These are phyloP conservation scores for Malus hybrid DNA, from an alignment of 331 rosid genomes.

Conservation along the genomic window DNA sequence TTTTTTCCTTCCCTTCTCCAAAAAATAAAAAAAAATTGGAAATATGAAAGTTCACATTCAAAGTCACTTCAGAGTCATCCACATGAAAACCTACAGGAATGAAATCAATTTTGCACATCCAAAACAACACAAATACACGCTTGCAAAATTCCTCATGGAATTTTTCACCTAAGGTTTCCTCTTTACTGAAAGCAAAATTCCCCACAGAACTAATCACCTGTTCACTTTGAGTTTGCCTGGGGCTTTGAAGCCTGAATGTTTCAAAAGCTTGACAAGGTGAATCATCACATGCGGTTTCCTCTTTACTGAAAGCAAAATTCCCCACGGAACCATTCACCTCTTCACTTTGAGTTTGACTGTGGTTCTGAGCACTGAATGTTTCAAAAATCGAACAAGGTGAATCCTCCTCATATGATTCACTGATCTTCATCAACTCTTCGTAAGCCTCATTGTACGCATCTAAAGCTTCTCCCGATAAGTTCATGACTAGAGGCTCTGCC, in stretches of 20 bases:
- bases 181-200: slow-evolving; percentile 1
- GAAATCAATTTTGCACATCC: no score
- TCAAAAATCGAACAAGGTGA: slow-evolving; percentile 22
- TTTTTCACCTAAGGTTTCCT: no score
- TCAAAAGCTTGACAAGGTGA: slow-evolving; percentile 21
- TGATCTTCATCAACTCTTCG: slow-evolving; percentile 37
- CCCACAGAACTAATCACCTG: slow-evolving; percentile 7
- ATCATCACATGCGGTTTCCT: slow-evolving; percentile 19
- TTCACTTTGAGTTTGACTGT: slow-evolving; percentile 6
- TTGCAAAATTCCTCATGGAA: no score
- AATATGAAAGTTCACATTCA: no score
- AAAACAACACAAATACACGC: no score
- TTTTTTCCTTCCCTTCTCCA: no score
- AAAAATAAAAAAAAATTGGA: no score
- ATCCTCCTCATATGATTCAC: slow-evolving; percentile 35
- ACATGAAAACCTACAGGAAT: no score
- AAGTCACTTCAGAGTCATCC: no score
- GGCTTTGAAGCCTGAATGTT: slow-evolving; percentile 2
- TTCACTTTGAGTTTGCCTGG: slow-evolving; percentile 6
- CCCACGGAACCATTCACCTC: slow-evolving; percentile 12
- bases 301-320: slow-evolving; percentile 14
- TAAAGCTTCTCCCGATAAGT: slow-evolving; percentile 55
- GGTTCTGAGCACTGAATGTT: slow-evolving; percentile 4
- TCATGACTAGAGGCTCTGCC: slow-evolving; percentile 38
- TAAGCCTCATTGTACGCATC: slow-evolving; percentile 48